Conservation (phyloP, 495 filamentous ascomycete genomes). For the Neurospora sp. region DNA sequence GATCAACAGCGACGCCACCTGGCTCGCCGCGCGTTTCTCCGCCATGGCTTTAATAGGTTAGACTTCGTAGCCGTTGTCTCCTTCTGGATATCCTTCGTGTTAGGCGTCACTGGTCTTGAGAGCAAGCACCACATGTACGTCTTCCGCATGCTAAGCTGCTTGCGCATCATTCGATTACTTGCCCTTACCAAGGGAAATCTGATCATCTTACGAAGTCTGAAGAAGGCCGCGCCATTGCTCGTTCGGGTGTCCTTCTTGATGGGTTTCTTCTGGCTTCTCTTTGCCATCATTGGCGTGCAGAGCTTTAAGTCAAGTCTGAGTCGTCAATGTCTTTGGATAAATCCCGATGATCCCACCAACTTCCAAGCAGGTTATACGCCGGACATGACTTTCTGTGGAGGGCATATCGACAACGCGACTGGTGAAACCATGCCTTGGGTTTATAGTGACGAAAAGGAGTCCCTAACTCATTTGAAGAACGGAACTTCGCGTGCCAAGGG, state of each 20-base stretch:
- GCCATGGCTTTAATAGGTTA: conserved; percentile 89
- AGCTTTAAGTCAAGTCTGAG: conserved; percentile 93
- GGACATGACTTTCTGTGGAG: conserved; percentile 72
- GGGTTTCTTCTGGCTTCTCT: conserved; percentile 97
- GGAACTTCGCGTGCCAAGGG: conserved; percentile 58
- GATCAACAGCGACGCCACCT: conserved; percentile 77
- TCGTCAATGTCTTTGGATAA: conserved; percentile 80
- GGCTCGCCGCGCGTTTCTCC: conserved; percentile 83
- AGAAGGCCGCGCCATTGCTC: conserved; percentile 89
- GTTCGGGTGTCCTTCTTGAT: conserved; percentile 93
- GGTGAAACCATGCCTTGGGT: conserved; percentile 58
- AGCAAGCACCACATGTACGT: conserved; percentile 63
- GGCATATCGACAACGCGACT: conserved; percentile 54
- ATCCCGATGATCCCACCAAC: conserved; percentile 42
- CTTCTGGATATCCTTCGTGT: conserved; percentile 80
- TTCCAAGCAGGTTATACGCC: conserved; percentile 39
- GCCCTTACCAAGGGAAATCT: conserved; percentile 85
- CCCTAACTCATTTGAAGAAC: neutral
- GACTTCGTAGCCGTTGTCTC: conserved; percentile 96
- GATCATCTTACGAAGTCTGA: conserved; percentile 89
- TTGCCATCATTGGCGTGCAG: conserved; percentile 93
- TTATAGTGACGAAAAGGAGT: conserved; percentile 8
- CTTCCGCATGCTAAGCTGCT: conserved; percentile 91
- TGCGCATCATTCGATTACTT: conserved; percentile 83
- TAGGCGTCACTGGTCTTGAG: conserved; percentile 61